phyloP scores from a whole-genome alignment of 2,329 filamentous ascomycete species.

The Hypoxylon sp. region DNA sequence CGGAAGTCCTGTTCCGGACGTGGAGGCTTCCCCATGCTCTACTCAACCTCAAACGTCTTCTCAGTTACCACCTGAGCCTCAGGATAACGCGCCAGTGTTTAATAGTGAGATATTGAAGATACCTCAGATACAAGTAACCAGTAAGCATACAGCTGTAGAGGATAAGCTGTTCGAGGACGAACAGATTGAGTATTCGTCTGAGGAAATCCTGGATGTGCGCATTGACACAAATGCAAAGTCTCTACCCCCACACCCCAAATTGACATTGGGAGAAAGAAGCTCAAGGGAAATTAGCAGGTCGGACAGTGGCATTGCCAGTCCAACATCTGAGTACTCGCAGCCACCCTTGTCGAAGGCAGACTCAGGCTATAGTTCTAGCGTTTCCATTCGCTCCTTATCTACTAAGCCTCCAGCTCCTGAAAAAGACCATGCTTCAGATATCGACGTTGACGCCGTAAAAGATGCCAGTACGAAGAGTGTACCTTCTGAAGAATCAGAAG shows the following conservation, averaged over 20 bases:
- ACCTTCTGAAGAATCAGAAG: conserved; percentile 6
- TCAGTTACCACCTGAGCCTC: conserved; percentile 48
- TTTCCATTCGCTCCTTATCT: conserved; percentile 68
- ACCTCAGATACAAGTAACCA: conserved; percentile 61
- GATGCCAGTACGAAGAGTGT: conserved; percentile 2
- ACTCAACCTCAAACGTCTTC: conserved; percentile 21
- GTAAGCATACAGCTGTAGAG: conserved; percentile 64
- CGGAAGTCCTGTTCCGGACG: background rate
- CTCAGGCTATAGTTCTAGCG: conserved; percentile 73
- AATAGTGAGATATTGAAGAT: conserved; percentile 51
- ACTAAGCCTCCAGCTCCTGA: conserved; percentile 52
- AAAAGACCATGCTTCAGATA: conserved; percentile 42
- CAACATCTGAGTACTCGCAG: conserved; percentile 59
- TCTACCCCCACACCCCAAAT: conserved; percentile 45
- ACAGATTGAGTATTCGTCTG: conserved; percentile 47
- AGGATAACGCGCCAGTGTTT: conserved; percentile 57
- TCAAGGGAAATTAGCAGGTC: conserved; percentile 54
- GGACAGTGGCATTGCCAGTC: conserved; percentile 67
- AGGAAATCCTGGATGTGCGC: conserved; percentile 51
- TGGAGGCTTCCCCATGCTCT: conserved; percentile 11
- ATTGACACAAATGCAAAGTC: conserved; percentile 62
- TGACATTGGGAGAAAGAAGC: conserved; percentile 42
- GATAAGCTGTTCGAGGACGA: conserved; percentile 65
- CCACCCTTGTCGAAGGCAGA: conserved; percentile 70
- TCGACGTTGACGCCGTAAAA: conserved; percentile 20